phyloP scores from a whole-genome alignment of 257 asterid species.

The Anisodus acutangulus region DNA sequence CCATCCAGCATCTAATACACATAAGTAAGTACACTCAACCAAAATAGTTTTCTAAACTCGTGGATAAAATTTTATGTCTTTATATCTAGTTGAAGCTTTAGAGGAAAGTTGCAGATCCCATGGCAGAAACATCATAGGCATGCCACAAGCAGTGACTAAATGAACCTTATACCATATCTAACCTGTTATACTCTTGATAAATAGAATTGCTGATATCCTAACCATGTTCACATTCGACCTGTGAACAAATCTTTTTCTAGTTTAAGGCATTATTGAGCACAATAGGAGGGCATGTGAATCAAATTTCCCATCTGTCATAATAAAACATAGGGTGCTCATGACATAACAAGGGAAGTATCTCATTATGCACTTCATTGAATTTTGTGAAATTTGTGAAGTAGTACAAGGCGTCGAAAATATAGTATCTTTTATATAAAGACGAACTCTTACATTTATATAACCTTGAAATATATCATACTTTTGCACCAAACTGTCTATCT shows the following conservation, averaged over 20 bases:
- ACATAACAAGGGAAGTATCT: not conserved
- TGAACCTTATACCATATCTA: not conserved
- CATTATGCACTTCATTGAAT: not conserved
- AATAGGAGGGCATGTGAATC: not conserved
- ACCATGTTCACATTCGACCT: not conserved
- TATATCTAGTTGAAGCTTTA: not conserved
- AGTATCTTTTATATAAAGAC: not conserved
- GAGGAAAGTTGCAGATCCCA: not conserved
- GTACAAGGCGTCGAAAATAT: not conserved
- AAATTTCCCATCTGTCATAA: not conserved
- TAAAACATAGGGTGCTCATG: not conserved
- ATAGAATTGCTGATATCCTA: too few relatives aligned
- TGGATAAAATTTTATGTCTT: not conserved
- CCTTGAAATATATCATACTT: not conserved
- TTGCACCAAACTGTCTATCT: not conserved
- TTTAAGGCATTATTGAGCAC: not conserved
- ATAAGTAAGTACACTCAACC: not conserved
- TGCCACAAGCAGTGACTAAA: not conserved
- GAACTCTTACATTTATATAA: not conserved
- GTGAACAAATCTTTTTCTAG: not conserved
- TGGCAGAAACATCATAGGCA: constrained; percentile 8
- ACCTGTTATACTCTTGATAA: not conserved
- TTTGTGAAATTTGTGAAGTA: not conserved
- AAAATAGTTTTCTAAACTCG: not conserved
- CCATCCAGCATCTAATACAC: not conserved